Conservation (phyloP, 192 early-diverging fungal genomes). For the Backusella sp. region DNA sequence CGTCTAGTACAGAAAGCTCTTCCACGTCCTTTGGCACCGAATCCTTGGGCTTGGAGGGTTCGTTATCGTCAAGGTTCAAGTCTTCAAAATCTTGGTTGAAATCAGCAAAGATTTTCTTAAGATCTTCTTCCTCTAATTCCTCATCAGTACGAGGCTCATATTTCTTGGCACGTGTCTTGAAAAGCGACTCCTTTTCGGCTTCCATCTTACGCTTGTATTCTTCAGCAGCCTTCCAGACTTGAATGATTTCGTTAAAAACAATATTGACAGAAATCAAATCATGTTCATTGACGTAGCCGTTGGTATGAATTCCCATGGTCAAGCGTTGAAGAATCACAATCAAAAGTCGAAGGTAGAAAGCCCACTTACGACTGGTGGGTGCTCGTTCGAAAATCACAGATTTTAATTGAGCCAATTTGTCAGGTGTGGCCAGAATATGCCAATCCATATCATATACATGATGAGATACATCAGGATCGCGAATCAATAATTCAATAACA, state of each 20-base stretch:
- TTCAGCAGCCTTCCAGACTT: constrained; percentile 63
- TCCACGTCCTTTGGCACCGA: constrained; percentile 37
- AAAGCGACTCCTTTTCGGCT: constrained; percentile 52
- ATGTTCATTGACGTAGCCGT: constrained; percentile 39
- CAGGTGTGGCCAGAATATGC: constrained; percentile 42
- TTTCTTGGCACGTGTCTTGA: constrained; percentile 52
- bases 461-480: constrained; percentile 36
- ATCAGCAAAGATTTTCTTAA: constrained; percentile 81
- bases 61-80: constrained; percentile 50
- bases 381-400: constrained; percentile 44
- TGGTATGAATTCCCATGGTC: constrained; percentile 34
- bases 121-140: constrained; percentile 68
- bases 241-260: constrained; percentile 56
- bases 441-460: constrained; percentile 37
- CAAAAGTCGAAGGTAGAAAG: constrained; percentile 52
- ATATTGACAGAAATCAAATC: constrained; percentile 46
- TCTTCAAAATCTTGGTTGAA: constrained; percentile 81
- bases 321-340: constrained; percentile 47
- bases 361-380: constrained; percentile 39
- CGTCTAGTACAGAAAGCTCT: constrained; percentile 45
- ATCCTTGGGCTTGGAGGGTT: constrained; percentile 16
- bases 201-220: constrained; percentile 50
- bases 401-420: constrained; percentile 39
- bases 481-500: constrained; percentile 40
- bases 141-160: constrained; percentile 54